These are phyloP conservation scores for Orbilia ellipsospora DNA, from an alignment of 2,329 filamentous ascomycete species.

Conservation along the genomic window DNA sequence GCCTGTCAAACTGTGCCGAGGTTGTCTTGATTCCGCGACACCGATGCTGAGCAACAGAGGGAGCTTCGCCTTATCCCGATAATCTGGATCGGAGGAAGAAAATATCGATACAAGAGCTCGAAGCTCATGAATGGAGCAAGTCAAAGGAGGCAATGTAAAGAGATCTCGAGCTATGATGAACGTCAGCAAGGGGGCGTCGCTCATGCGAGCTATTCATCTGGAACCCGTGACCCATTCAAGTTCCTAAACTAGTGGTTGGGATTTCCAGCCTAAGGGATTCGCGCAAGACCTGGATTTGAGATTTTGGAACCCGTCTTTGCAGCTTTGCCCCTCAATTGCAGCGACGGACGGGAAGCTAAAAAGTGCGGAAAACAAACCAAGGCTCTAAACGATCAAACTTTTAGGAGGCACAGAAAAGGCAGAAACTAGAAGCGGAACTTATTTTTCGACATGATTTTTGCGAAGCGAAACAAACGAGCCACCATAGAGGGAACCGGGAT, in stretches of 20 bases:
- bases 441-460: conserved; percentile 12
- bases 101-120: conserved; percentile 20
- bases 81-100: conserved; percentile 6
- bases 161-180: too few species aligned
- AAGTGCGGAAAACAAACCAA: conserved; percentile 10
- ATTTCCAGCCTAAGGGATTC: conserved; percentile 10
- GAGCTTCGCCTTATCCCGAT: neutral
- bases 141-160: neutral
- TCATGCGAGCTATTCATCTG: neutral
- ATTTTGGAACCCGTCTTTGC: conserved; percentile 10
- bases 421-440: conserved; percentile 13
- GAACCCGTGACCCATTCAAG: conserved; percentile 4
- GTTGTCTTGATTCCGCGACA: conserved; percentile 28
- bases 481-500: conserved; percentile 21
- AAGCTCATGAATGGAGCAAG: conserved; percentile 10
- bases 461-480: conserved; percentile 14
- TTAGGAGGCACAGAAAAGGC: conserved; percentile 15
- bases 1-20: conserved; percentile 45
- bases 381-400: conserved; percentile 28
- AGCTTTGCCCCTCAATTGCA: conserved; percentile 22
- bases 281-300: conserved; percentile 18
- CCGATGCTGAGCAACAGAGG: neutral
- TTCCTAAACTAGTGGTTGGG: conserved; percentile 22
- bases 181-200: neutral
- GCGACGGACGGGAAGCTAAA: conserved; percentile 8